Base-by-base conservation (phyloP, 352 stramenopile species). In the Blastocystis sp. region DNA sequence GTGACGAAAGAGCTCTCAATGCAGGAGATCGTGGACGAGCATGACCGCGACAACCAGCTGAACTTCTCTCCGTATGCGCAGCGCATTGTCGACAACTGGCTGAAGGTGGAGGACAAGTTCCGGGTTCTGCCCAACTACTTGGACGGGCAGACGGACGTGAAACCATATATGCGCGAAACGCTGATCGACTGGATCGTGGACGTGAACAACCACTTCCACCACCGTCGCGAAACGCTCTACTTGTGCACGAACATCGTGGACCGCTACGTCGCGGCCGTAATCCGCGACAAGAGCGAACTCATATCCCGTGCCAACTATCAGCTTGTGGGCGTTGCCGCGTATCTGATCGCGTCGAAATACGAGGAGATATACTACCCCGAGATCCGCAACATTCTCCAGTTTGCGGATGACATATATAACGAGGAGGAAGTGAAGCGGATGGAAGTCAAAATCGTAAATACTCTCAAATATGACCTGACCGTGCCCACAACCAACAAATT, bases 111-210 rank as follows among this genome's bases (percentile, higher is more conserved):
- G 55, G 67, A 89, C n/a, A 77, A 77, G 70, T 89, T 89, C 51
- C 67, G 61, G 16, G 39, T 69, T n/a, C 19, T 41, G 9, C 93
- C 93, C n/a, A 71, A 92, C 31, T 97, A 97, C 92, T 97, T 98
- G 94, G 50, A 90, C 2, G 91, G 93, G 81, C 97, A 99, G 92
- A 93, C 94, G 21, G 96, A 98, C 90, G 97, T 99, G 91, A 99
- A 98, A 92, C 94, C 97, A 70, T 98, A 98, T 90, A 99, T 99
- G 97, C 94, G 97, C 62, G 95, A 96, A 26, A 99, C 99, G 79
- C 94, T 99, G 51, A 95, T 99, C 59, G 97, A 99, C 93, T 99
- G 98, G 98, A 94, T 99, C 45, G 95, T 99, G 39, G 97, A 99
- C 91, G 96, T 99, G 45, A 97, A 99, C 93, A 92, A 98, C 62